phyloP scores from a whole-genome alignment of 257 asterid genomes.

The Cynanchum wilfordii region DNA sequence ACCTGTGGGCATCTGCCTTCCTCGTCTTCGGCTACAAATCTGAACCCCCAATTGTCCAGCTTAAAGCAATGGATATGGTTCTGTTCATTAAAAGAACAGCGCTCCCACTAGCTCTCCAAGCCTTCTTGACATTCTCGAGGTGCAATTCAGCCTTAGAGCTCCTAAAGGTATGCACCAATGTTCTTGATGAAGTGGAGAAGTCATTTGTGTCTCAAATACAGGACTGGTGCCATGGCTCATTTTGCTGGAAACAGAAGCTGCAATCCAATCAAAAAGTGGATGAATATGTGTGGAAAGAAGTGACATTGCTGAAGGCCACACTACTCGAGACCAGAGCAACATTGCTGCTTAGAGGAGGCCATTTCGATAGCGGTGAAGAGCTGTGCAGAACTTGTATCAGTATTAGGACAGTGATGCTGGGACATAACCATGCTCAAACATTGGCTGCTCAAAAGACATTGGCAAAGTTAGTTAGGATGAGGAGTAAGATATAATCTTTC shows the following conservation, averaged over 20 bases:
- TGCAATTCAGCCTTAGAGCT: slow-evolving; percentile 84
- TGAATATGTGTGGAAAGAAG: slow-evolving; percentile 83
- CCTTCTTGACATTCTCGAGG: slow-evolving; percentile 62
- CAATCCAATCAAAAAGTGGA: slow-evolving; percentile 63
- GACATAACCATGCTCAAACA: slow-evolving; percentile 72
- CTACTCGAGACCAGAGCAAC: slow-evolving; percentile 65
- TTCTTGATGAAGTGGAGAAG: slow-evolving; percentile 85
- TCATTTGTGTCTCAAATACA: slow-evolving; percentile 71
- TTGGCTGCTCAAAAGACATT: slow-evolving; percentile 82
- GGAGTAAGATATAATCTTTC: slow-evolving; percentile 59
- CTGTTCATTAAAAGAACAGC: slow-evolving; percentile 57
- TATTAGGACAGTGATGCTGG: slow-evolving; percentile 83
- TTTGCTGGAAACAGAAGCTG: slow-evolving; percentile 73
- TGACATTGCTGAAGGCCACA: slow-evolving; percentile 64
- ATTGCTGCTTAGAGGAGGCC: slow-evolving; percentile 72
- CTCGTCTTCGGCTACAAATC: slow-evolving; percentile 78
- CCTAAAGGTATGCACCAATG: slow-evolving; percentile 73
- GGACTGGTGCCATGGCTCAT: slow-evolving; percentile 72
- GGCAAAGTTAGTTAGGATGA: slow-evolving; percentile 80
- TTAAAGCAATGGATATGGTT: slow-evolving; percentile 67
- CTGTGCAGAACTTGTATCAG: slow-evolving; percentile 74
- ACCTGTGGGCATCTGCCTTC: slow-evolving; percentile 79
- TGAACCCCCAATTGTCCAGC: slow-evolving; percentile 70
- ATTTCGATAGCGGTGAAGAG: slow-evolving; percentile 72
- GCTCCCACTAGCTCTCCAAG: slow-evolving; percentile 58